Evolutionary conservation across 345 rosid genomes (phyloP).

Genomic region (Noccaea bulbosa): DNA sequence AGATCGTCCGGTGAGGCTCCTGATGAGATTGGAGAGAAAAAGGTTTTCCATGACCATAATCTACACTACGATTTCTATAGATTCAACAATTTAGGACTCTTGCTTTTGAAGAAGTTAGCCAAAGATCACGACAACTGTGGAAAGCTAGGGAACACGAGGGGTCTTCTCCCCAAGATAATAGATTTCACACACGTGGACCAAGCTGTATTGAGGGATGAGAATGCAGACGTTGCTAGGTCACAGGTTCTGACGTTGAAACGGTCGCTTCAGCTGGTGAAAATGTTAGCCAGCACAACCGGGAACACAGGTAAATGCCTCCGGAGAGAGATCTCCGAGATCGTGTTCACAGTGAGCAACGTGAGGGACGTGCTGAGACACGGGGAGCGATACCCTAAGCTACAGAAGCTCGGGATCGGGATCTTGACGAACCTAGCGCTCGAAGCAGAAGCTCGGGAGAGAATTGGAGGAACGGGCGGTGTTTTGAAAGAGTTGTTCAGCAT

Average conservation of each 20-base stretch:
- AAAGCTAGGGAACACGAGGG: conserved; percentile 91
- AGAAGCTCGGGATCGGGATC: conserved; percentile 73
- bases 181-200: conserved; percentile 73
- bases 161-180: conserved; percentile 79
- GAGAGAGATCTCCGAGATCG: conserved; percentile 82
- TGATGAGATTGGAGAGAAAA: conserved; percentile 79
- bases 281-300: conserved; percentile 81
- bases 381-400: conserved; percentile 64
- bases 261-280: conserved; percentile 81
- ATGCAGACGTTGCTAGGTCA: conserved; percentile 46
- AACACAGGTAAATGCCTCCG: conserved; percentile 74
- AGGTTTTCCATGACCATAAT: conserved; percentile 51
- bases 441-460: conserved; percentile 71
- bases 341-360: conserved; percentile 83
- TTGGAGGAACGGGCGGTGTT: conserved; percentile 84
- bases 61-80: conserved; percentile 70
- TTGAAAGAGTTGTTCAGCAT: conserved; percentile 78
- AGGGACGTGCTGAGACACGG: conserved; percentile 77
- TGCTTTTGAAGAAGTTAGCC: conserved; percentile 81
- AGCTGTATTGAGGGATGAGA: conserved; percentile 54
- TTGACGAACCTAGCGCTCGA: conserved; percentile 75
- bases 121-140: conserved; percentile 91
- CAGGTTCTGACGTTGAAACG: conserved; percentile 69
- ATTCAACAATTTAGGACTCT: conserved; percentile 81
- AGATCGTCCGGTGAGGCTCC: conserved; percentile 50